Conservation (phyloP, 805 yeast genomes). For the Candida michaelii region DNA sequence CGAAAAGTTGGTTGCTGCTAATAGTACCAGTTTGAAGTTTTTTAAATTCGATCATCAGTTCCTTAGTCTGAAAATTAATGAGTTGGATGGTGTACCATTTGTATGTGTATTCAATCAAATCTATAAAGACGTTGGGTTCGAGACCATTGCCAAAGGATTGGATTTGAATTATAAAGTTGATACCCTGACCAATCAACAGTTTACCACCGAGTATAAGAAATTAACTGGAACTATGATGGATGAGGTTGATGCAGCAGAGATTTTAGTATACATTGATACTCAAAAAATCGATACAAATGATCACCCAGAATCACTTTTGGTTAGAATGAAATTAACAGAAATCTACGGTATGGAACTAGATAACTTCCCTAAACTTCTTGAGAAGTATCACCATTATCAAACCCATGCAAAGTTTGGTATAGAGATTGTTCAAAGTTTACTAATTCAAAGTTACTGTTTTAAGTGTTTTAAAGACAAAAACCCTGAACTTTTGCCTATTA, state of each 20-base stretch:
- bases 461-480: slow-evolving; percentile 35
- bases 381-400: slow-evolving; percentile 41
- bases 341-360: slow-evolving; percentile 30
- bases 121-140: slow-evolving; percentile 7
- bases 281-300: slow-evolving; percentile 24
- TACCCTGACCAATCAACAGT: background rate
- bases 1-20: slow-evolving; percentile 7
- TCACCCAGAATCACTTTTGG: slow-evolving; percentile 27
- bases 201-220: slow-evolving; percentile 8
- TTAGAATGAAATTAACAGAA: slow-evolving; percentile 34
- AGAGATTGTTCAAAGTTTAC: slow-evolving; percentile 40
- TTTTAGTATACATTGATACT: slow-evolving; percentile 22
- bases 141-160: slow-evolving; percentile 12
- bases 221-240: background rate
- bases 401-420: slow-evolving; percentile 38
- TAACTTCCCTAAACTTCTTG: slow-evolving; percentile 31
- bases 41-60: slow-evolving; percentile 11
- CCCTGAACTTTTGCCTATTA: slow-evolving; percentile 32
- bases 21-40: slow-evolving; percentile 2
- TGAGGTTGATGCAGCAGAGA: slow-evolving; percentile 8
- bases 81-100: slow-evolving; percentile 18
- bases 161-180: slow-evolving; percentile 3
- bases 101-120: slow-evolving; percentile 16
- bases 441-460: slow-evolving; percentile 41
- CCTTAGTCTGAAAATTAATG: slow-evolving; percentile 8